Conservation (phyloP, 2,329 filamentous ascomycete genomes). For the Pyrenochaeta sp. region DNA sequence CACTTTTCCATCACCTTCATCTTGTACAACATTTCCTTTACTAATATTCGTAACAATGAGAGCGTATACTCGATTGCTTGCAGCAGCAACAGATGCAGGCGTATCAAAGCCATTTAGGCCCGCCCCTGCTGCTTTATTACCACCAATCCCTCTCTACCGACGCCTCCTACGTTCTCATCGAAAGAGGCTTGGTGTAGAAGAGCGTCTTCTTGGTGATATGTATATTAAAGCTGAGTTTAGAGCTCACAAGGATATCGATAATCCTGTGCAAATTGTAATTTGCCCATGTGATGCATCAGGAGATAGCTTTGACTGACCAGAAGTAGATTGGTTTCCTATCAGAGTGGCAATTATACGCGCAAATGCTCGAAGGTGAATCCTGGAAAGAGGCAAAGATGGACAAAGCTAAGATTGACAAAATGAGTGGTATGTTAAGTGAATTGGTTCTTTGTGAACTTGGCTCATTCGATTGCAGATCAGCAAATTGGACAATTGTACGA, state of each 20-base stretch:
- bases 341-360: conserved; percentile 95
- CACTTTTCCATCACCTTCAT: conserved; percentile 11
- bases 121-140: conserved; percentile 74
- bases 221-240: conserved; percentile 95
- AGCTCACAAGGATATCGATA: conserved; percentile 83
- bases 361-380: conserved; percentile 84
- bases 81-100: conserved; percentile 46
- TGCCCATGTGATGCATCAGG: background rate
- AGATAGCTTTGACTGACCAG: conserved; percentile 11
- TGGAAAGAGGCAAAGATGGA: conserved; percentile 91
- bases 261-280: conserved; percentile 88
- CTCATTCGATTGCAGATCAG: conserved; percentile 69
- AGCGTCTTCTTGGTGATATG: conserved; percentile 85
- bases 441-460: background rate
- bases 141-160: conserved; percentile 88
- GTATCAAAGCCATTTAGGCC: conserved; percentile 46
- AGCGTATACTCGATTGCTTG: conserved; percentile 37
- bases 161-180: conserved; percentile 87
- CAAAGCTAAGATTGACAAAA: conserved; percentile 82
- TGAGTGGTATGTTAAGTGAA: conserved; percentile 78
- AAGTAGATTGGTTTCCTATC: conserved; percentile 91
- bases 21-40: background rate
- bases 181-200: conserved; percentile 75
- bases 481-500: conserved; percentile 95
- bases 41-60: conserved; percentile 36